Percentiles rank a stretch among this genome's conserved stretches.
Conservation (phyloP, 2,329 filamentous ascomycete genomes). For the Mariannaea elegans region DNA sequence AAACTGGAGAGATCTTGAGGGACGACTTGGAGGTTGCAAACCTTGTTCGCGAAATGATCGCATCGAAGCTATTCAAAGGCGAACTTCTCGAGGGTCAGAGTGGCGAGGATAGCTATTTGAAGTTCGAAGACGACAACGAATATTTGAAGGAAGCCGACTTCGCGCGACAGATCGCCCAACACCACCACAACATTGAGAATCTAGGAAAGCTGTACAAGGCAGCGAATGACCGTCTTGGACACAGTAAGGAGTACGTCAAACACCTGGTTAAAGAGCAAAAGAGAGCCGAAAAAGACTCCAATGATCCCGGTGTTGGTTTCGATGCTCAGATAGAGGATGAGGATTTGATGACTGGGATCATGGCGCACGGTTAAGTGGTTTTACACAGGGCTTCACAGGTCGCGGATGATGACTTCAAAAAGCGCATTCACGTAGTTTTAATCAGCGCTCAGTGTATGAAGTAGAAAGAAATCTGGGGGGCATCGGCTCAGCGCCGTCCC, state of each 20-base stretch:
- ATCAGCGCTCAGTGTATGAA: not conserved
- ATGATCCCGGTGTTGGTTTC: constrained; percentile 50
- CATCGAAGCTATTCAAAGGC: constrained; percentile 61
- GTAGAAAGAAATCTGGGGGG: not conserved
- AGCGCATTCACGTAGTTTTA: constrained; percentile 3
- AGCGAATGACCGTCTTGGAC: constrained; percentile 63
- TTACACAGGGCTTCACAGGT: not conserved
- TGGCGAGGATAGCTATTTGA: constrained; percentile 57
- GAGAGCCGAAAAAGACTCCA: constrained; percentile 54
- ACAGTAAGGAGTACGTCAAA: constrained; percentile 66
- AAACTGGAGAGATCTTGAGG: constrained; percentile 56
- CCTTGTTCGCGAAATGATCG: constrained; percentile 65
- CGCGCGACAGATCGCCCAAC: constrained; percentile 54
- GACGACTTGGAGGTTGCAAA: constrained; percentile 54
- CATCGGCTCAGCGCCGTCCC: not conserved
- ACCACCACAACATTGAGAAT: constrained; percentile 53
- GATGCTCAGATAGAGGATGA: constrained; percentile 65
- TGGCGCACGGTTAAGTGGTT: constrained; percentile 28
- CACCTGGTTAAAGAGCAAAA: constrained; percentile 57
- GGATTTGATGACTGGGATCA: constrained; percentile 64
- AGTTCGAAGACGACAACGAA: constrained; percentile 56
- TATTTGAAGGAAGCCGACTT: constrained; percentile 61
- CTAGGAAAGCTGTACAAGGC: constrained; percentile 59
- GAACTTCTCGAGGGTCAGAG: constrained; percentile 57
- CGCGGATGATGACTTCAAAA: not conserved